phyloP scores from a whole-genome alignment of 257 asterid genomes.

The Solanum dulcamara region DNA sequence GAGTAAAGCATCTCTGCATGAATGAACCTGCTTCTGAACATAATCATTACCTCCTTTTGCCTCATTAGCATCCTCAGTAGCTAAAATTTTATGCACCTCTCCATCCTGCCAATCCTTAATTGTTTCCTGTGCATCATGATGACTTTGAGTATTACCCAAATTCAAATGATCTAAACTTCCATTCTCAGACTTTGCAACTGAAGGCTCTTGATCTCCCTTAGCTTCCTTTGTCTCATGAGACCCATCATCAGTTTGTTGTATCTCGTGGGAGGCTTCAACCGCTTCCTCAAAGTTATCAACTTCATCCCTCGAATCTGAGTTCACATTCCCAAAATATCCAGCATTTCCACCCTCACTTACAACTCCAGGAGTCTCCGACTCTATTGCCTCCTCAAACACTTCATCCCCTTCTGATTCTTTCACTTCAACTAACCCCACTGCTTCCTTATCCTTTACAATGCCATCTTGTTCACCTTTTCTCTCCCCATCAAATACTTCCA shows the following conservation, averaged over 20 bases:
- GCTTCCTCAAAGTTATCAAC: too few species aligned
- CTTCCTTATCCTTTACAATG: slow-evolving; percentile 13
- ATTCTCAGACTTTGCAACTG: slow-evolving; percentile 18
- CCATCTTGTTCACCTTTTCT: slow-evolving; percentile 15
- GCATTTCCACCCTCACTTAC: too few species aligned
- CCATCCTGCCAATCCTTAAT: slow-evolving; percentile 16
- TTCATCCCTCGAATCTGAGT: too few species aligned
- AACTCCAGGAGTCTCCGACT: slow-evolving; percentile 14
- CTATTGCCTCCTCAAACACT: slow-evolving; percentile 34
- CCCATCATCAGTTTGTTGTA: too few species aligned
- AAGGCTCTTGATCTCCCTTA: too few species aligned
- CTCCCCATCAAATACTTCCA: too few species aligned
- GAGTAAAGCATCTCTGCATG: slow-evolving; percentile 9
- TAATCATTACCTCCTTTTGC: slow-evolving; percentile 11
- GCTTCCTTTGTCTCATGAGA: too few species aligned
- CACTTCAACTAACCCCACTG: slow-evolving; percentile 3
- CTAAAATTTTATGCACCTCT: slow-evolving; percentile 12
- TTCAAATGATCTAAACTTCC: slow-evolving; percentile 12
- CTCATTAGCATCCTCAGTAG: slow-evolving; percentile 23
- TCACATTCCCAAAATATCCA: too few species aligned
- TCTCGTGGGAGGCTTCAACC: too few species aligned
- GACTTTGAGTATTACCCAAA: slow-evolving; percentile 1
- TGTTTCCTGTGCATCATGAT: slow-evolving; percentile 4
- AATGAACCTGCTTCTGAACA: slow-evolving; percentile 11
- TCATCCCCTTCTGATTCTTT: slow-evolving; percentile 32